Evolutionary conservation across 129 eudicot genomes (phyloP).

Genomic region (Helianthus tuberosus): DNA sequence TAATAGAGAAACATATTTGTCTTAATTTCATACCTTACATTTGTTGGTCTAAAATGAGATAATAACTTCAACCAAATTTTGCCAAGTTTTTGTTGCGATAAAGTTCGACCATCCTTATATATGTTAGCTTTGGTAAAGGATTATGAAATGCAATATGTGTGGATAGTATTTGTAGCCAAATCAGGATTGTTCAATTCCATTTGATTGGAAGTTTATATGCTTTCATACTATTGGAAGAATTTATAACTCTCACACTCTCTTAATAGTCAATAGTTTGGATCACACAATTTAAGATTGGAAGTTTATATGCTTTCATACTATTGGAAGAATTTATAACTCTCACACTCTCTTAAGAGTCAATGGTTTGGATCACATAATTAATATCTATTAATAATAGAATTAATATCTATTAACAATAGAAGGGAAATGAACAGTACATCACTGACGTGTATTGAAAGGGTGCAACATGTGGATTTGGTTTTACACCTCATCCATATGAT

Average conservation of each 20-base stretch:
- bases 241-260: too few relatives aligned
- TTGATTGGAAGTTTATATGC: background rate
- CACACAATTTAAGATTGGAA: background rate
- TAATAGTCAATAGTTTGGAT: background rate
- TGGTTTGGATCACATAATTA: background rate
- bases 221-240: background rate
- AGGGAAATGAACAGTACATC: too few relatives aligned
- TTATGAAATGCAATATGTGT: conserved; percentile 12
- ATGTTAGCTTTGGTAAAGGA: background rate
- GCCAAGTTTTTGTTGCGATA: conserved; percentile 12
- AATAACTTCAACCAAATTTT: conserved; percentile 11
- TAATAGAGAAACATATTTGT: background rate
- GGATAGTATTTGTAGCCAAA: conserved; percentile 1
- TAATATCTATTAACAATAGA: too few relatives aligned
- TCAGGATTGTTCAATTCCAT: background rate
- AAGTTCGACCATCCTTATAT: conserved; percentile 21
- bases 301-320: background rate
- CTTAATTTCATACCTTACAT: conserved; percentile 17
- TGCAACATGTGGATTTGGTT: too few relatives aligned
- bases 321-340: too few relatives aligned
- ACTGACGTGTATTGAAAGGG: too few relatives aligned
- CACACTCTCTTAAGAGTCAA: too few relatives aligned
- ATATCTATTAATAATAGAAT: too few relatives aligned
- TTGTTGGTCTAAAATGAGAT: conserved; percentile 14
- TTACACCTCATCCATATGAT: too few relatives aligned